These are phyloP conservation scores for Pleurotus pulmonarius DNA, from an alignment of 768 basidiomycete species.

Conservation along the genomic window DNA sequence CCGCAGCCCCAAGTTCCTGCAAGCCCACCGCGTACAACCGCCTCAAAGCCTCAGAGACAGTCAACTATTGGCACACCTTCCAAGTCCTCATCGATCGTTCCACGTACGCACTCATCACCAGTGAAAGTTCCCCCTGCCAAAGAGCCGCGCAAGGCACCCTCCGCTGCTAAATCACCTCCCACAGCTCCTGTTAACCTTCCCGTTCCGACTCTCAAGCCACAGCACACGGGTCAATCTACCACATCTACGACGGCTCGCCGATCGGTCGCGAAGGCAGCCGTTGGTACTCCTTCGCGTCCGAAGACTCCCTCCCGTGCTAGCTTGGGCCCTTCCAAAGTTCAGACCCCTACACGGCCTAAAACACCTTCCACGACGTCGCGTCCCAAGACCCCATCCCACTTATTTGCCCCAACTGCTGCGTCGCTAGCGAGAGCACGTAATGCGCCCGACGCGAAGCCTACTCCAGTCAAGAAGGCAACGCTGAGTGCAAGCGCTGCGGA, in stretches of 20 bases:
- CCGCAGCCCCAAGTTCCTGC: background rate
- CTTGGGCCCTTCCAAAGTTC: constrained; percentile 14
- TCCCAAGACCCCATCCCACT: constrained; percentile 61
- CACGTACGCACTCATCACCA: constrained; percentile 1
- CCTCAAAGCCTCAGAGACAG: background rate
- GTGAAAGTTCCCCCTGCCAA: background rate
- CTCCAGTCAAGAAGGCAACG: constrained; percentile 51
- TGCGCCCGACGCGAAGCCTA: constrained; percentile 40
- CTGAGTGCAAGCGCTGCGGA: constrained; percentile 53
- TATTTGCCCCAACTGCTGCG: constrained; percentile 82
- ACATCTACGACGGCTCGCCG: constrained; percentile 25
- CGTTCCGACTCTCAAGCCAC: constrained; percentile 27
- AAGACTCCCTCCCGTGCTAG: constrained; percentile 11
- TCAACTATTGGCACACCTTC: background rate
- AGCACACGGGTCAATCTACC: constrained; percentile 35
- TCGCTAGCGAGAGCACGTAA: constrained; percentile 70
- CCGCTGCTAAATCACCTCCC: constrained; percentile 12
- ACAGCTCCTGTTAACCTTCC: constrained; percentile 17
- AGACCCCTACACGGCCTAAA: constrained; percentile 21
- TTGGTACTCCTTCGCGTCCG: constrained; percentile 11
- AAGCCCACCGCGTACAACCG: background rate
- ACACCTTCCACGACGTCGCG: constrained; percentile 33
- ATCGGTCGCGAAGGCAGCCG: constrained; percentile 13
- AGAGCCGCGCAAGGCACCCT: background rate
- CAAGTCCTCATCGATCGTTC: constrained; percentile 1